Conservation (phyloP, 305 asterid genomes). For the Fraxinus nigra region DNA sequence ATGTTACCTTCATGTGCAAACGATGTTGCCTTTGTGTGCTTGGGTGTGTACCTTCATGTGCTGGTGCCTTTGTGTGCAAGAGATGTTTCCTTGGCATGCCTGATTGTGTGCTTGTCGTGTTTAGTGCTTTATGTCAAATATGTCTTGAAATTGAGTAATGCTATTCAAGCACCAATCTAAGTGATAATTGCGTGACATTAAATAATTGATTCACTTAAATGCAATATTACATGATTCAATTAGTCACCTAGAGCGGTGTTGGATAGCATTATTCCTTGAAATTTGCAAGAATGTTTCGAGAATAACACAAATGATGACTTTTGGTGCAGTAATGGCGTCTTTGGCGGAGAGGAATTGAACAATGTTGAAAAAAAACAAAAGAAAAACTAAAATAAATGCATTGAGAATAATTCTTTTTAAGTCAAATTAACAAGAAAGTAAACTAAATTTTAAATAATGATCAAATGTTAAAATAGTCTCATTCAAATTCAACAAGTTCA, state of each 20-base stretch:
- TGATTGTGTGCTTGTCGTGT: background rate
- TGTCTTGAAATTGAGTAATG: background rate
- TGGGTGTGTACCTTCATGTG: background rate
- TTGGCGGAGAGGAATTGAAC: background rate
- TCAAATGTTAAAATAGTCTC: slow-evolving; percentile 6
- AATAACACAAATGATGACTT: background rate
- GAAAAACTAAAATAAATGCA: background rate
- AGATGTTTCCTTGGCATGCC: background rate
- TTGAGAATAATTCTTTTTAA: background rate
- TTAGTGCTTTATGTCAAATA: background rate
- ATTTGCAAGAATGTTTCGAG: background rate
- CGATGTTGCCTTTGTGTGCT: background rate
- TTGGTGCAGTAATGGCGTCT: background rate
- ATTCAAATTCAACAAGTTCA: slow-evolving; percentile 2
- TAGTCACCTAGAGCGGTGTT: background rate
- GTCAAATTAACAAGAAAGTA: background rate
- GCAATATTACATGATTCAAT: too few species aligned
- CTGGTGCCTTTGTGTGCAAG: background rate
- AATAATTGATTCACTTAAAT: background rate
- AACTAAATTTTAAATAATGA: background rate
- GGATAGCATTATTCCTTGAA: background rate
- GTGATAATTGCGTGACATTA: background rate
- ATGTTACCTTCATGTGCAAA: background rate
- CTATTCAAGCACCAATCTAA: background rate
- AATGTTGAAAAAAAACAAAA: background rate